Conservation (phyloP, 306 rosid genomes). For the Vigna reflexopilosa region DNA sequence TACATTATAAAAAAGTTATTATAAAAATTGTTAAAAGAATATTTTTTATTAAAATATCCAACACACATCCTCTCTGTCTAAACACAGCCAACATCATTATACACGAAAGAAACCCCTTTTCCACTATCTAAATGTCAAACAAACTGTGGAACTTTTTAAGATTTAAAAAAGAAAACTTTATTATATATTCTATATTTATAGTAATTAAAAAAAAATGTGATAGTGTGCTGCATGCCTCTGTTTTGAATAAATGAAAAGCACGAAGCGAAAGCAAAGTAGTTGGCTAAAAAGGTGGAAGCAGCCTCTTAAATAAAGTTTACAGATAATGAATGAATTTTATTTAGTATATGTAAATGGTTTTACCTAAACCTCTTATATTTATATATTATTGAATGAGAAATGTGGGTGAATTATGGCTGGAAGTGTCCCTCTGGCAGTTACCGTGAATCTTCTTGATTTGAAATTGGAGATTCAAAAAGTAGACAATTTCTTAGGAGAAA, state of each 20-base stretch:
- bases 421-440: background rate
- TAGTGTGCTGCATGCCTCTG: background rate
- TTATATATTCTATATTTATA: background rate
- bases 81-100: too few species aligned
- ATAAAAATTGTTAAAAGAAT: too few species aligned
- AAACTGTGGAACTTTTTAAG: too few species aligned
- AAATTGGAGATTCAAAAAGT: conserved; percentile 40
- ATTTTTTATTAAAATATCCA: too few species aligned
- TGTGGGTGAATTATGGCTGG: background rate
- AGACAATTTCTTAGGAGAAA: background rate
- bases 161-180: background rate
- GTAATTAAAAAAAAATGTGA: background rate
- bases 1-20: too few species aligned
- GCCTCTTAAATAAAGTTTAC: background rate
- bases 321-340: background rate
- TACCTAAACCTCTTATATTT: background rate
- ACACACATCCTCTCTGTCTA: too few species aligned
- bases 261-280: background rate
- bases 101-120: too few species aligned
- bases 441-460: conserved; percentile 47
- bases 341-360: background rate
- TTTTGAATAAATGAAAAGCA: background rate
- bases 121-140: too few species aligned
- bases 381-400: background rate
- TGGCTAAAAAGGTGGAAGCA: background rate